Evolutionary conservation across 805 yeast species (phyloP).

Genomic region (Yarrowia divulgata): DNA sequence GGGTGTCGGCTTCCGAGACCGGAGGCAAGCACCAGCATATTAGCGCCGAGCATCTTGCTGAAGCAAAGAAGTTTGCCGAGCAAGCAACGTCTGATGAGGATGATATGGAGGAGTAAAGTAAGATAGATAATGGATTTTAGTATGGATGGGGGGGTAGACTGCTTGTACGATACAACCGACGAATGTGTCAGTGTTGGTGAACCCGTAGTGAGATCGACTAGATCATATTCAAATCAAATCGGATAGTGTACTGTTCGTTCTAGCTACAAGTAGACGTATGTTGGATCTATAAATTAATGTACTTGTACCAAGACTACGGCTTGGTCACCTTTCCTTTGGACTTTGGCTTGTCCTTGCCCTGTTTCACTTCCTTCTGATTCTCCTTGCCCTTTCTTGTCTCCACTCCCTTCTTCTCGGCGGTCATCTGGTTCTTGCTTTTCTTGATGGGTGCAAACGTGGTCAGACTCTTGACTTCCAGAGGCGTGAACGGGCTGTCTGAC

Average conservation of each 20-base stretch:
- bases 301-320: constrained; percentile 3
- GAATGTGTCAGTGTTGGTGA: too few relatives aligned
- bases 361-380: neutral
- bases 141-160: too few relatives aligned
- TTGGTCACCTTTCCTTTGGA: constrained; percentile 17
- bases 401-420: neutral
- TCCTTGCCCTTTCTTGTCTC: neutral
- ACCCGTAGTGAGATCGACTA: too few relatives aligned
- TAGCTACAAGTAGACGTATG: too few relatives aligned
- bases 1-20: constrained; percentile 82
- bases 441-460: constrained; percentile 30
- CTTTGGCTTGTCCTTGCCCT: neutral
- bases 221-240: too few relatives aligned
- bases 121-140: constrained; percentile 5
- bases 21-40: constrained; percentile 80
- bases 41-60: constrained; percentile 78
- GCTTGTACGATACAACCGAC: too few relatives aligned
- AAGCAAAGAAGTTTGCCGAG: constrained; percentile 84
- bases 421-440: constrained; percentile 36
- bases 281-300: constrained; percentile 3
- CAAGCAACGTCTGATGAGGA: constrained; percentile 82
- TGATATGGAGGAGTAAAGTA: constrained; percentile 61
- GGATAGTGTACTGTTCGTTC: neutral
- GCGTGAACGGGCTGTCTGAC: constrained; percentile 2
- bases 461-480: constrained; percentile 33